Conservation (phyloP, 257 asterid species). For the Nicotiana sylvestris region DNA sequence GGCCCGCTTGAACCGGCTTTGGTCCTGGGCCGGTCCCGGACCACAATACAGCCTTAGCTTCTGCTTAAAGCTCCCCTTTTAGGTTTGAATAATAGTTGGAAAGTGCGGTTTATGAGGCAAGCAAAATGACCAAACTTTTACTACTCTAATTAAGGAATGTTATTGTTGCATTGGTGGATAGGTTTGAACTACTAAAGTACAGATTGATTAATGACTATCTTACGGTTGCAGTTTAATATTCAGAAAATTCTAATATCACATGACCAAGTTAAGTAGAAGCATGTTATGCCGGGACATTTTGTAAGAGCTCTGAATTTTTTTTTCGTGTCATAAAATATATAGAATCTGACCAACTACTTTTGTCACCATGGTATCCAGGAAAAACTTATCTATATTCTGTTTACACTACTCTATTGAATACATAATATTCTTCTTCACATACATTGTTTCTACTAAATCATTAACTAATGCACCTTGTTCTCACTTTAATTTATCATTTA, state of each 20-base stretch:
- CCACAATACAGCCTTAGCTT: background rate
- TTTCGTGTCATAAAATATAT: background rate
- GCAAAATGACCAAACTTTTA: constrained; percentile 2
- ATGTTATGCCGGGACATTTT: background rate
- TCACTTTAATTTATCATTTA: too few relatives aligned
- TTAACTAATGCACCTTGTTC: too few relatives aligned
- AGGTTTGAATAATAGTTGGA: constrained; percentile 8
- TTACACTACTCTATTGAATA: too few relatives aligned
- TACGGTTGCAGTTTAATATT: background rate
- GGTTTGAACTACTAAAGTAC: constrained; percentile 26
- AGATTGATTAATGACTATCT: background rate
- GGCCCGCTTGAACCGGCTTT: too few relatives aligned
- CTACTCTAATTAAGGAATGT: background rate
- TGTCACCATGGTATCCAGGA: background rate
- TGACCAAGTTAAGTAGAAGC: background rate
- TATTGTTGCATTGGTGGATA: constrained; percentile 28
- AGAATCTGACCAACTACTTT: background rate
- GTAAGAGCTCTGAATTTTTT: background rate
- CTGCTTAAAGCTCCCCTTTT: background rate
- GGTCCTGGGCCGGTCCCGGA: too few relatives aligned
- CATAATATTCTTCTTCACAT: too few relatives aligned
- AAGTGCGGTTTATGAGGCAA: background rate
- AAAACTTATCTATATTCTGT: too few relatives aligned
- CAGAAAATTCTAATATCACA: background rate
- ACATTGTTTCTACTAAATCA: too few relatives aligned